These are phyloP conservation scores for Trypanosomatidae sp. DNA, from an alignment of 208 protist species.

Conservation along the genomic window DNA sequence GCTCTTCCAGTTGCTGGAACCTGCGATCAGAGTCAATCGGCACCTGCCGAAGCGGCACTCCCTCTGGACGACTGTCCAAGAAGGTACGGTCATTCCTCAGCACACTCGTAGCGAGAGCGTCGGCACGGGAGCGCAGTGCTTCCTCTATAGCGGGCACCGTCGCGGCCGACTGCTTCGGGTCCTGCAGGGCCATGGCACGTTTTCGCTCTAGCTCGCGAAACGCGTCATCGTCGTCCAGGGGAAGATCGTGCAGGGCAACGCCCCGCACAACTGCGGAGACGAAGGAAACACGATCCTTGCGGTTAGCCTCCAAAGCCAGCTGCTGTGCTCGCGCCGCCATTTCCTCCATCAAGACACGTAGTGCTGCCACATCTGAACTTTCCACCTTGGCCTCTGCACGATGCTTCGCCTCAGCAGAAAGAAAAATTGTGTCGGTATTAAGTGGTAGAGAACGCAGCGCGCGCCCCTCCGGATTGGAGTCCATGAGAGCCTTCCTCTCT, in stretches of 20 bases:
- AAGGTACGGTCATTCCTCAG: constrained; percentile 54
- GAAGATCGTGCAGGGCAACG: constrained; percentile 40
- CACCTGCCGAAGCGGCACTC: constrained; percentile 54
- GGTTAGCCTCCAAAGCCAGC: constrained; percentile 46
- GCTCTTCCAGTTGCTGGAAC: constrained; percentile 55
- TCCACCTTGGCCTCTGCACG: constrained; percentile 33
- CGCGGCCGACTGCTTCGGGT: constrained; percentile 18
- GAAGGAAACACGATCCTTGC: constrained; percentile 39
- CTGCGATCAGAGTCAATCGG: constrained; percentile 43
- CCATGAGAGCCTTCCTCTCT: constrained; percentile 44
- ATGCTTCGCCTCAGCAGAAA: constrained; percentile 35
- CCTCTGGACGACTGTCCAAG: constrained; percentile 44
- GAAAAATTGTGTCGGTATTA: constrained; percentile 35
- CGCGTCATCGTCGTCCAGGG: constrained; percentile 52
- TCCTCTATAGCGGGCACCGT: constrained; percentile 29
- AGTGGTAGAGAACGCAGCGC: constrained; percentile 42
- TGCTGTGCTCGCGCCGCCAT: constrained; percentile 52
- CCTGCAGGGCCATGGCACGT: constrained; percentile 28
- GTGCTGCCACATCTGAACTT: constrained; percentile 24
- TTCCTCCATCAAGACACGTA: constrained; percentile 31
- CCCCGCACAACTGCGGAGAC: constrained; percentile 42
- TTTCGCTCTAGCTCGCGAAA: constrained; percentile 56
- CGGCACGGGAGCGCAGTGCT: constrained; percentile 47
- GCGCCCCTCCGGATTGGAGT: constrained; percentile 41
- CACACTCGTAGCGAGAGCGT: constrained; percentile 30